Evolutionary conservation across 192 early-diverging fungal genomes (phyloP), one percentile per base, ranked within the genome.

Genomic region (Geranomyces michiganensis): DNA sequence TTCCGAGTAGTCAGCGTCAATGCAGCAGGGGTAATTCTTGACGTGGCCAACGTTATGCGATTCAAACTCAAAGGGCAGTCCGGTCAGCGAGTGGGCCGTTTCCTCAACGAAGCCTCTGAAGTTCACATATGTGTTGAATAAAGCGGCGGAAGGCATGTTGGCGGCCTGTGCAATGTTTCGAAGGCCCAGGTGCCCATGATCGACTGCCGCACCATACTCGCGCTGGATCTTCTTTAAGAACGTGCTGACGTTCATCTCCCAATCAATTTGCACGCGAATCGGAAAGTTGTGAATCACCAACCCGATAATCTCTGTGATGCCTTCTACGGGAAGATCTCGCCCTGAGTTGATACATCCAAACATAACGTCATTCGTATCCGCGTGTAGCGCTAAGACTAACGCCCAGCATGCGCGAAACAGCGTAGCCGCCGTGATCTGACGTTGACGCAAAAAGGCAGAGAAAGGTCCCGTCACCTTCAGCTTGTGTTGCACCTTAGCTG

Each of bases 381-480:
- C 26, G 29, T 69, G 60, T 13, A 13, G 21, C 19, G 36, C 43
- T 12, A 79, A 66, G 15, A 71, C 72, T 2, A 76, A 13, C 2
- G 74, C 74, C 78, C 78, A 79, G 58, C 22, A 31, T 29, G 74
- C 69, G 26, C 67, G 43, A 46, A 71, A 48, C 12, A 78, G n/a
- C 6, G 60, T 62, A 0, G 59, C 29, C 14, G 48, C 8, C 33
- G 77, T 78, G 15, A 74, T n/a, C n/a, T n/a, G n/a, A n/a, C n/a
- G n/a, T n/a, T n/a, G n/a, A n/a, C n/a, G n/a, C n/a, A n/a, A n/a
- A n/a, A n/a, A n/a, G n/a, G n/a, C n/a, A n/a, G n/a, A n/a, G n/a
- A n/a, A n/a, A n/a, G n/a, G n/a, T n/a, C n/a, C n/a, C n/a, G n/a
- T n/a, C n/a, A n/a, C n/a, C n/a, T n/a, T n/a, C n/a, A n/a, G n/a